Base-by-base conservation (phyloP, 495 filamentous ascomycete species). In the Daldinia decipiens region DNA sequence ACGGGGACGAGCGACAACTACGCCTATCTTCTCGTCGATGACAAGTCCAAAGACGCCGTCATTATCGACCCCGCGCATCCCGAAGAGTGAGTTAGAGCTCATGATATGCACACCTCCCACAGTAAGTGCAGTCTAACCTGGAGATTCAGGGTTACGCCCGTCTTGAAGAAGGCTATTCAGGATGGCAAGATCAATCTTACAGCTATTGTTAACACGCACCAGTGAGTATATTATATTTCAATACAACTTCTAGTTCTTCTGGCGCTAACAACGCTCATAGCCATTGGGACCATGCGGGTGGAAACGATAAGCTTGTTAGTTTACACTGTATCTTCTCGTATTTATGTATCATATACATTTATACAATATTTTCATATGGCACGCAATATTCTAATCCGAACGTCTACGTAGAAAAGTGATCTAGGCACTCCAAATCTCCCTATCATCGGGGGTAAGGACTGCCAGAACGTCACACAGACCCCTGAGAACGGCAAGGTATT, bases 11-110 rank as follows among this genome's bases (percentile, higher is more conserved):
- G 89, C 76, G 92, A 99, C 79, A 99, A 98, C 81, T 99, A 98
- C 83, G 95, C 96, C 75, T 99, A 99, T 77, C 88, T 99, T 2
- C 91, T 99, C 17, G 87, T 90, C 32, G 95, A 99, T 76, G 94
- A 98, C 70, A 91, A 92, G 71, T 90, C 93, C 2, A 91, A 92
- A 73, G 91, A 94, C 63, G 93, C 96, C n/a, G 93, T 97, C 43
- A 92, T 99, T 43, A 92, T 99, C 70, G 95, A 99, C 71, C 96
- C 95, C 29, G 95, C 95, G 17, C 87, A 98, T 79, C 95, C 95
- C 9, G 85, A 89, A 5, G 95, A 99, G 95, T 98, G 82, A 73
- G 91, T 39, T 13, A 3, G 43, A 27, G 29, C 31, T 62, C 32
- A n/a, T 51, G 0, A 32, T 29, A 29, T 6, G 13, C 47, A 34